A percentile compares a stretch with the other conserved stretches of the same genome.
These are phyloP conservation scores for Pythium oligandrum DNA, from an alignment of 352 stramenopile species.

Conservation along the genomic window DNA sequence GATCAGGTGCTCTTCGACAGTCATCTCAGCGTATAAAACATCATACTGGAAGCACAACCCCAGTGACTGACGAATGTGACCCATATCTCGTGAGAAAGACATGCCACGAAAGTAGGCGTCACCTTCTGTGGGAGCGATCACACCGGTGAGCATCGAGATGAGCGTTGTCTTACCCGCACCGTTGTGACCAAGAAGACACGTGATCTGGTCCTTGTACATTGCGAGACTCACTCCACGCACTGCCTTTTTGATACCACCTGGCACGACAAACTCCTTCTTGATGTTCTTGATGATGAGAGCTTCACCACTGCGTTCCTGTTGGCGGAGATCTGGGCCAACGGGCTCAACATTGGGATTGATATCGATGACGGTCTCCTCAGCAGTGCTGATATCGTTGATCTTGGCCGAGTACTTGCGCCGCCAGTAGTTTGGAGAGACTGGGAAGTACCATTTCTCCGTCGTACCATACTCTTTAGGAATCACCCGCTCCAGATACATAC, in stretches of 20 bases:
- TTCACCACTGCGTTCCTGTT: conserved; percentile 25
- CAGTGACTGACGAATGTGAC: conserved; percentile 50
- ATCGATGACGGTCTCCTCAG: conserved; percentile 7
- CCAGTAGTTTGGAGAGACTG: conserved; percentile 75
- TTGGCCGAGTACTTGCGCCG: conserved; percentile 3
- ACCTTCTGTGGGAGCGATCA: conserved; percentile 36
- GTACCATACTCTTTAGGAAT: conserved; percentile 77
- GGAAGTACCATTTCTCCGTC: conserved; percentile 83
- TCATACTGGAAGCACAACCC: conserved; percentile 81
- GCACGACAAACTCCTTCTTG: conserved; percentile 45
- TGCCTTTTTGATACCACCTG: conserved; percentile 48
- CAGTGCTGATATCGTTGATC: conserved; percentile 6
- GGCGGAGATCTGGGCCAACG: conserved; percentile 16
- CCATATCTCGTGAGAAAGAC: conserved; percentile 64
- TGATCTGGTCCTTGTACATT: conserved; percentile 85
- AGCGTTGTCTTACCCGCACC: conserved; percentile 30
- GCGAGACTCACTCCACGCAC: conserved; percentile 49
- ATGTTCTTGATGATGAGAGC: conserved; percentile 35
- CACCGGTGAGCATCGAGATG: conserved; percentile 72
- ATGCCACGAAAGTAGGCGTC: conserved; percentile 40
- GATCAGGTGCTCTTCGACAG: conserved; percentile 62
- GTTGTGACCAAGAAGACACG: conserved; percentile 82
- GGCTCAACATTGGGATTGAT: conserved; percentile 19
- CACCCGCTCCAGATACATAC: conserved; percentile 85
- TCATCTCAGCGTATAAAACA: conserved; percentile 73